Evolutionary conservation across 2,329 filamentous ascomycete species (phyloP), one percentile per base, ranked within the genome.

Genomic region (Chaetomium strumarium): DNA sequence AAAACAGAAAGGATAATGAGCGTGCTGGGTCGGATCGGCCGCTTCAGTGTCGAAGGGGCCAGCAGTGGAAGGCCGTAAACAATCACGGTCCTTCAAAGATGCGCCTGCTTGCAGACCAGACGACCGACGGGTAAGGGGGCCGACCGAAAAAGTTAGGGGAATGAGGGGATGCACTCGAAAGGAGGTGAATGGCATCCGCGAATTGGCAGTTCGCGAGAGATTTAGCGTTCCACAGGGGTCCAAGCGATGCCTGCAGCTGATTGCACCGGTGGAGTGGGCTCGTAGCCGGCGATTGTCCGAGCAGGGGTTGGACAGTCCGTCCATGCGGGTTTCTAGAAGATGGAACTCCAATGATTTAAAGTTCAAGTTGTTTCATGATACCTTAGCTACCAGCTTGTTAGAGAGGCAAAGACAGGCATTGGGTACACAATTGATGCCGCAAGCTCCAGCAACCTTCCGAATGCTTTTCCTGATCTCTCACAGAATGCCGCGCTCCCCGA

Each of bases 151-250:
- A 49, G 30, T 43, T 37, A 34, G 46, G 24, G 41, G 42, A 40
- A 34, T 39, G 42, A 46, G 51, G 46, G 47, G 43, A 54, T 41
- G 41, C 29, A 9, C 14, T 33, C 29, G 38, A 50, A 54, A 44
- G 52, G 52, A 54, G 52, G 31, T 33, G 46, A 49, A 42, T 30
- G 31, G 37, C 24, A 33, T 38, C 46, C n/a, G 41, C 42, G 52
- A 54, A 54, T 54, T 50, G 52, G 46, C 37, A 34, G 31, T 34
- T 33, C n/a, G n/a, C n/a, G n/a, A n/a, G n/a, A 24, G 24, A 53
- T 53, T 53, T 53, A 37, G 38, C 16, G 47, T 24, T 11, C 11
- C 12, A 7, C 51, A 53, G 51, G 51, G 51, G 46, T 53, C 44
- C 42, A 46, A 7, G 24, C 24, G 24, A 24, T 24, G 24, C 29